These are phyloP conservation scores for Trichophyton benhamiae DNA, from an alignment of 2,329 filamentous ascomycete genomes.

Conservation along the genomic window DNA sequence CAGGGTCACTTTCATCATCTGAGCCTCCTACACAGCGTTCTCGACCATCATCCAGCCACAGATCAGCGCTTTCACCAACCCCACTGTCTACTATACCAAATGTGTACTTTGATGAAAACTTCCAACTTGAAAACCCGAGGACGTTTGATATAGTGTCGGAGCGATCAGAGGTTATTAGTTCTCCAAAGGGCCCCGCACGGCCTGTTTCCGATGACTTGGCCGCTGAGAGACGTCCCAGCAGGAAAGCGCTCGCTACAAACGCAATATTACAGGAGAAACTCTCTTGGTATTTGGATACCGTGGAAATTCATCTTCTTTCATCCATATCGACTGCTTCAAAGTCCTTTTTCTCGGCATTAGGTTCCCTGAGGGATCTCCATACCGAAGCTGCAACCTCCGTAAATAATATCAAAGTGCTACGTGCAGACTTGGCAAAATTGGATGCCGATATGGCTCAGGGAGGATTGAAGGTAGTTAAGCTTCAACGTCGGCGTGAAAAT, in stretches of 20 bases:
- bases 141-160: slow-evolving; percentile 97
- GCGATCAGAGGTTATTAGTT: slow-evolving; percentile 83
- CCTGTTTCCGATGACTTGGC: slow-evolving; percentile 19
- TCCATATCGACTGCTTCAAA: slow-evolving; percentile 93
- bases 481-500: slow-evolving; percentile 72
- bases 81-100: slow-evolving; percentile 82
- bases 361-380: slow-evolving; percentile 80
- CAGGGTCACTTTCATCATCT: slow-evolving; percentile 11
- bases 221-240: slow-evolving; percentile 21
- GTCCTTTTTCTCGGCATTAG: slow-evolving; percentile 89
- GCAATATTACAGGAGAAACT: slow-evolving; percentile 96
- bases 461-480: slow-evolving; percentile 73
- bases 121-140: slow-evolving; percentile 87
- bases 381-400: slow-evolving; percentile 88
- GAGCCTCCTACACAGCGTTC: slow-evolving; percentile 15
- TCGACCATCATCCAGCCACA: slow-evolving; percentile 34
- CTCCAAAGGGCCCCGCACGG: slow-evolving; percentile 48
- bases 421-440: slow-evolving; percentile 65
- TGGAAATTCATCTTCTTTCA: slow-evolving; percentile 91
- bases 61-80: slow-evolving; percentile 44
- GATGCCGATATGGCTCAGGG: slow-evolving; percentile 79
- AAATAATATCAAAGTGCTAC: slow-evolving; percentile 64
- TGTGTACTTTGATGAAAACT: slow-evolving; percentile 91
- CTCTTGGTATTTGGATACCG: slow-evolving; percentile 99
- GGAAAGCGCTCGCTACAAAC: slow-evolving; percentile 87